These are phyloP conservation scores for Penicillium antarcticum DNA, from an alignment of 495 filamentous ascomycete genomes.

Conservation along the genomic window DNA sequence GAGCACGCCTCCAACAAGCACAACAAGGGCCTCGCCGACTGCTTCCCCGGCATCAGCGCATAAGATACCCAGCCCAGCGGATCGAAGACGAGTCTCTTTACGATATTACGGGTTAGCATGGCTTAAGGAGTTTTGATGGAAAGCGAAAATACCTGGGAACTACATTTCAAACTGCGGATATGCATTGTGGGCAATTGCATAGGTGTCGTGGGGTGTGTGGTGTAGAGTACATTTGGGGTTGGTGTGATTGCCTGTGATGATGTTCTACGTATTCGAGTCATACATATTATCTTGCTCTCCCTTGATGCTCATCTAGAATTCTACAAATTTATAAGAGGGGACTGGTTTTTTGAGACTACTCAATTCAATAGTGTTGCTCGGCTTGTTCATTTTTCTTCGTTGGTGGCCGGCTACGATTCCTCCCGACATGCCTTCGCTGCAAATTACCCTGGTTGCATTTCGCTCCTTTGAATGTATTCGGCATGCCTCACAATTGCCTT, in stretches of 20 bases:
- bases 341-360: no score
- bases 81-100: not conserved
- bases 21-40: constrained; percentile 24
- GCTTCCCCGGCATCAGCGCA: constrained; percentile 22
- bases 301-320: not conserved
- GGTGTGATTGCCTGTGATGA: not conserved
- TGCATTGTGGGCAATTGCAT: not conserved
- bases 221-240: not conserved
- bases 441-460: no score
- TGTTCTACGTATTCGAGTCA: not conserved
- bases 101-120: constrained; percentile 13
- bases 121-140: constrained; percentile 11
- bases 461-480: no score
- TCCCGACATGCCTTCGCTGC: no score
- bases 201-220: not conserved
- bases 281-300: constrained; percentile 4
- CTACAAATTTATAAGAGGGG: no score
- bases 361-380: no score
- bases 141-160: not conserved
- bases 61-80: not conserved
- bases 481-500: no score
- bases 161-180: constrained; percentile 1
- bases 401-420: no score
- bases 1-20: constrained; percentile 31
- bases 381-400: no score